phyloP scores from a whole-genome alignment of 1,139 yeast species.

The Saccharomyces hybrid region DNA sequence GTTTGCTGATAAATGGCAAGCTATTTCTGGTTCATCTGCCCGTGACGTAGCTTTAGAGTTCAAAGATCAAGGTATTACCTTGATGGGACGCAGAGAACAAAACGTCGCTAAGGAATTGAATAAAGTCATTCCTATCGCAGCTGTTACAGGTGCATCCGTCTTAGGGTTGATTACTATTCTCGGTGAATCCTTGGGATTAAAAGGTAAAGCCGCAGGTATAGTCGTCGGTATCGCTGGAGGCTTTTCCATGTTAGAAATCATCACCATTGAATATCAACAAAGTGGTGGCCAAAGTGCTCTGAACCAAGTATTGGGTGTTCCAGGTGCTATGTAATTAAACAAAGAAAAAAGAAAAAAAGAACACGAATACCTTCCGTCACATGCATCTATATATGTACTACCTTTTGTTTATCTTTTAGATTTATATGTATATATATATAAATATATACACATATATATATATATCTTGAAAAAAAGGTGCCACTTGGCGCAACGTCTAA shows the following conservation, averaged over 20 bases:
- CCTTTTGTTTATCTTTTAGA: background rate
- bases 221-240: constrained; percentile 63
- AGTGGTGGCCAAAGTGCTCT: constrained; percentile 45
- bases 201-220: constrained; percentile 62
- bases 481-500: background rate
- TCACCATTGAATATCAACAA: constrained; percentile 48
- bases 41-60: constrained; percentile 73
- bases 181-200: constrained; percentile 66
- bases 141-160: constrained; percentile 70
- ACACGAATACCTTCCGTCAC: background rate
- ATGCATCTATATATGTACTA: background rate
- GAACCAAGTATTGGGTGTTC: constrained; percentile 36
- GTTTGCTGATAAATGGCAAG: constrained; percentile 68
- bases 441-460: no score
- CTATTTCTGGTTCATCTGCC: constrained; percentile 74
- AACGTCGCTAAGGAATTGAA: constrained; percentile 68
- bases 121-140: constrained; percentile 73
- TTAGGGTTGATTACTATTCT: constrained; percentile 48
- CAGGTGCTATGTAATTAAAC: constrained; percentile 17
- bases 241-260: constrained; percentile 64
- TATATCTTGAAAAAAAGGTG: no score
- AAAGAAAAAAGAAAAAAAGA: background rate
- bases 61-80: constrained; percentile 80
- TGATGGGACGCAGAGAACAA: constrained; percentile 83
- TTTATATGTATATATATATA: background rate